A percentile compares a stretch with the other conserved stretches of the same genome.
These are phyloP conservation scores for Rhypophila decipiens DNA, from an alignment of 495 filamentous ascomycete genomes.

Conservation along the genomic window DNA sequence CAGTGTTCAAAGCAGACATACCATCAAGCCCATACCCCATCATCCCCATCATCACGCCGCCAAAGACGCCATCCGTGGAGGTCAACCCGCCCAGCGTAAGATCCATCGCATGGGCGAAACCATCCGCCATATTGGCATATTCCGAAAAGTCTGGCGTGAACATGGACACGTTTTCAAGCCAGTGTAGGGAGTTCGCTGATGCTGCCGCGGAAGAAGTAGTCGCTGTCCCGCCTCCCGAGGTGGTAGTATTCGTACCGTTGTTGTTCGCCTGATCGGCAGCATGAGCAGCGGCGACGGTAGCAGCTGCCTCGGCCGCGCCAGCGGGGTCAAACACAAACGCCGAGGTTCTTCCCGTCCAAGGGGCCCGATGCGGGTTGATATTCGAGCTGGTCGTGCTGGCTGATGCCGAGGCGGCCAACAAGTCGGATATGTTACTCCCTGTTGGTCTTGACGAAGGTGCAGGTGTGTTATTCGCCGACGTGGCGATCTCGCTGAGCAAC, in stretches of 20 bases:
- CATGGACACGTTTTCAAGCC: too few species aligned
- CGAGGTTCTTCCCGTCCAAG: not conserved
- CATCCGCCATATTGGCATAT: conserved; percentile 26
- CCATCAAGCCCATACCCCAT: conserved; percentile 13
- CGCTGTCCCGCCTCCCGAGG: not conserved
- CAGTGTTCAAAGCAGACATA: not conserved
- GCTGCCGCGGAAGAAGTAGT: not conserved
- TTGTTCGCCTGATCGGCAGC: too few species aligned
- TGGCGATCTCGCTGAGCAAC: conserved; percentile 63
- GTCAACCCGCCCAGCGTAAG: conserved; percentile 40
- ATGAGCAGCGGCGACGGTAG: not conserved
- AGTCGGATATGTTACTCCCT: conserved; percentile 8
- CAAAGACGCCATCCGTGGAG: conserved; percentile 11
- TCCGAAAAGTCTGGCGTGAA: too few species aligned
- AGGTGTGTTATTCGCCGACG: conserved; percentile 47
- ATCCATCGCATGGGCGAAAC: conserved; percentile 46
- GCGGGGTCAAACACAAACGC: conserved; percentile 2
- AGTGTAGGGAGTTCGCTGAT: too few species aligned
- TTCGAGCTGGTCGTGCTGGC: conserved; percentile 3
- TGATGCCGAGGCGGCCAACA: not conserved
- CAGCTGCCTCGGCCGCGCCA: conserved; percentile 1
- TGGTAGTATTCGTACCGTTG: too few species aligned
- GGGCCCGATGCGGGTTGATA: not conserved
- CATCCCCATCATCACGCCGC: conserved; percentile 21
- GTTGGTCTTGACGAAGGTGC: not conserved